phyloP scores from a whole-genome alignment of 371 early-diverging fungal species.

The Mortierella sp. region DNA sequence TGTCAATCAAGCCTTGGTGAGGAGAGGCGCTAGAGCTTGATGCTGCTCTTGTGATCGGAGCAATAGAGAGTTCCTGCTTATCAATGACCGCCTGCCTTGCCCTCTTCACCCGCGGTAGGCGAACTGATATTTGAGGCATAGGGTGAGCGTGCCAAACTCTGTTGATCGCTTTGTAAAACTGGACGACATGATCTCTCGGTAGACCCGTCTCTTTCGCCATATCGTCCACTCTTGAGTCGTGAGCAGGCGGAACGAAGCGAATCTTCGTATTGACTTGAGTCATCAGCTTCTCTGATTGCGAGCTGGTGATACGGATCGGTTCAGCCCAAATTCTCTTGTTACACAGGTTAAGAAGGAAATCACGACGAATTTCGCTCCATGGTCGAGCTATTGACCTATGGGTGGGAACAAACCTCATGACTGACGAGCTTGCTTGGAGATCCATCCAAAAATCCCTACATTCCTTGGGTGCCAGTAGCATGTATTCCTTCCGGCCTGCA shows the following conservation, averaged over 20 bases:
- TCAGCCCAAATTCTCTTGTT: slow-evolving; percentile 48
- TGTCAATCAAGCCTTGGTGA: neutral
- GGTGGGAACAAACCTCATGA: slow-evolving; percentile 11
- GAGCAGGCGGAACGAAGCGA: slow-evolving; percentile 23
- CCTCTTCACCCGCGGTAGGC: slow-evolving; percentile 20
- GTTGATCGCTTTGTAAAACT: slow-evolving; percentile 37
- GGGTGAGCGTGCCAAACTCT: slow-evolving; percentile 33
- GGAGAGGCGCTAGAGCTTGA: neutral
- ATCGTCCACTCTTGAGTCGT: slow-evolving; percentile 18
- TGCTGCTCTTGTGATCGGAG: neutral
- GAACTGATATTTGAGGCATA: neutral
- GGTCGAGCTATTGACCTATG: slow-evolving; percentile 8
- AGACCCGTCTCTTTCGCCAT: slow-evolving; percentile 36
- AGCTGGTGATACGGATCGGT: slow-evolving; percentile 28
- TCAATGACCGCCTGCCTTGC: neutral
- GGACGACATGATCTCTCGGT: slow-evolving; percentile 23
- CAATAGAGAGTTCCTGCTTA: neutral
- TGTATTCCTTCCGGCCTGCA: slow-evolving; percentile 29
- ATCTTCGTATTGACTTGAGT: slow-evolving; percentile 29
- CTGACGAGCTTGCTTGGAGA: slow-evolving; percentile 38
- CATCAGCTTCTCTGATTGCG: slow-evolving; percentile 32
- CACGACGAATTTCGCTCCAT: slow-evolving; percentile 34
- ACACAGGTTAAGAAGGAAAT: slow-evolving; percentile 41
- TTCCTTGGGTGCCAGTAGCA: slow-evolving; percentile 15
- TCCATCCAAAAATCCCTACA: slow-evolving; percentile 51